Evolutionary conservation across 495 filamentous ascomycete species (phyloP).

Genomic region (Podospora pseudocomata): DNA sequence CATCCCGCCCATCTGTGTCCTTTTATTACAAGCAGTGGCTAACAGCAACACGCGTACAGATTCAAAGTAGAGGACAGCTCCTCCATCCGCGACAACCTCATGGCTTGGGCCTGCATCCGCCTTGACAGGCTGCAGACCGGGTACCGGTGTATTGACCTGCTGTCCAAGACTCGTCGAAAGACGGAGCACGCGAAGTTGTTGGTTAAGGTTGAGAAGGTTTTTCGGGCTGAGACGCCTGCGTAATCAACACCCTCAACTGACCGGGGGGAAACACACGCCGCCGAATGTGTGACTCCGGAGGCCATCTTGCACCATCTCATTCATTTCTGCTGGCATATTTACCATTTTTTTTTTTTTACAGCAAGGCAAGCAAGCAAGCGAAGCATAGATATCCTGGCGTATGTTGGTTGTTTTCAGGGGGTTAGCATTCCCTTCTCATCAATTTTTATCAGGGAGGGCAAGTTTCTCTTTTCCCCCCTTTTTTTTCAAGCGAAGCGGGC

Average conservation of each 20-base stretch:
- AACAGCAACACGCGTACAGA: slow-evolving; percentile 35
- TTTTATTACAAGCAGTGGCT: neutral
- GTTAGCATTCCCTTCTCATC: no score
- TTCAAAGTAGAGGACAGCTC: slow-evolving; percentile 76
- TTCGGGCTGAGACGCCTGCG: slow-evolving; percentile 23
- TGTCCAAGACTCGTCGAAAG: slow-evolving; percentile 44
- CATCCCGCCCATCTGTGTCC: neutral
- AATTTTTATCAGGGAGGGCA: neutral
- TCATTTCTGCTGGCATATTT: neutral
- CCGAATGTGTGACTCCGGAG: no score
- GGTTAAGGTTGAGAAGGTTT: slow-evolving; percentile 54
- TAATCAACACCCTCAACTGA: neutral
- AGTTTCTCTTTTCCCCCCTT: neutral
- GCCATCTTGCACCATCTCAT: neutral
- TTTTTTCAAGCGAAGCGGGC: neutral
- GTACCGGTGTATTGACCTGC: slow-evolving; percentile 69
- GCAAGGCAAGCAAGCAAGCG: neutral
- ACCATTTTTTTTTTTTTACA: neutral
- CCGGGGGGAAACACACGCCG: no score
- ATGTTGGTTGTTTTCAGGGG: neutral
- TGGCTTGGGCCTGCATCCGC: slow-evolving; percentile 85
- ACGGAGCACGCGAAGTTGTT: slow-evolving; percentile 61
- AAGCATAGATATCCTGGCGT: neutral
- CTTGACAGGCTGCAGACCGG: slow-evolving; percentile 77
- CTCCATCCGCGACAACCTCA: slow-evolving; percentile 54